Evolutionary conservation across 495 filamentous ascomycete species (phyloP), one percentile per base, ranked within the genome.

Genomic region (Filosporella fistucella): DNA sequence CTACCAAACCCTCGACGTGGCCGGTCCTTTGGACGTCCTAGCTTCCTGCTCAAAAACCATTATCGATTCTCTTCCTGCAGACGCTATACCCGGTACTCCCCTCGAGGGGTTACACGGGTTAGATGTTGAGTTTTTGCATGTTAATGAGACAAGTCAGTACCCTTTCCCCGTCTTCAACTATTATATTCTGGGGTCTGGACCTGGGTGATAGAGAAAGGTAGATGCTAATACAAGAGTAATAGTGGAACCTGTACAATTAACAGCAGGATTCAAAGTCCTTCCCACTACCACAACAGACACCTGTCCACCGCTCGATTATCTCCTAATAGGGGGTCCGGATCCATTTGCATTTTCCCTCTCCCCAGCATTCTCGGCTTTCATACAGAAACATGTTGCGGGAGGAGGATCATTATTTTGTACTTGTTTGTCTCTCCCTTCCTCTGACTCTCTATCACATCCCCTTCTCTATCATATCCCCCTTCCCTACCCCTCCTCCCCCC

Each of bases 1-100:
- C 23, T 66, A 62, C 43, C 65, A 68, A 55, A 51, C 54, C 18
- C 46, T 66, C 24, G 65, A 68, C 39, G 49, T 60, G n/a, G 52
- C 63, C 14, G 65, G 61, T 17, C 56, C 63, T 33, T 49, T 48
- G 36, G 65, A 68, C 39, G 54, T 68, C 11, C 58, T 68, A 34
- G 54, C 51, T 29, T 59, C 55, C 23, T 56, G 54, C 28, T 55
- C 52, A n/a, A 54, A 51, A 33, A 9, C 47, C 1, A 36, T 52
- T 18, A 46, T 59, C n/a, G 4, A 25, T 8, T 11, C 2, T 0
- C 2, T 40, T 9, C 43, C 36, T 16, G 26, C 16, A 3, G 20
- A 12, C 12, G 29, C 12, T 4, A 0, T 26, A 18, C 39, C 54
- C 2, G 42, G 37, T 11, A 16, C 21, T 1, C 14, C 32, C 3